Conservation (phyloP, 495 filamentous ascomycete genomes). For the Darksidea phi region DNA sequence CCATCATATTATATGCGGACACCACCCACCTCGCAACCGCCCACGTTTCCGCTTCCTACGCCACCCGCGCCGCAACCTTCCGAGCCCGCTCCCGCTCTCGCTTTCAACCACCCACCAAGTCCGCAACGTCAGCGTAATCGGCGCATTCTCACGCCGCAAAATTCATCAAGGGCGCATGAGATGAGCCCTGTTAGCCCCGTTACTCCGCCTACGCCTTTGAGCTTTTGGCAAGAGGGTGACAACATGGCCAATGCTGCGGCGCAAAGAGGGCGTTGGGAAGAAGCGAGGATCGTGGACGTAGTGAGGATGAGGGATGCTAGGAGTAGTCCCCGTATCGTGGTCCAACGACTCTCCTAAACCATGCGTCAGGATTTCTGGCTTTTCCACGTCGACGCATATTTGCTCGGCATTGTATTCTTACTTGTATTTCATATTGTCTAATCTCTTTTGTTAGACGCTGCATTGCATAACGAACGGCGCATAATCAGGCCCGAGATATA, state of each 20-base stretch:
- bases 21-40: background rate
- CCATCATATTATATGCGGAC: conserved; percentile 3
- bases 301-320: conserved; percentile 17
- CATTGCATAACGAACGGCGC: background rate
- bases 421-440: background rate
- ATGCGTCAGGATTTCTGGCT: background rate
- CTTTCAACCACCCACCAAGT: conserved; percentile 10
- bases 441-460: background rate
- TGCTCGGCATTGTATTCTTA: background rate
- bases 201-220: conserved; percentile 8
- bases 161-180: conserved; percentile 21
- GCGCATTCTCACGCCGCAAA: conserved; percentile 18
- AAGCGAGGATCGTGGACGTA: conserved; percentile 1
- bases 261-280: background rate
- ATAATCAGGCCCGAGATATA: background rate
- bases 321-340: conserved; percentile 25
- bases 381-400: background rate
- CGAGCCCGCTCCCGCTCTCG: conserved; percentile 10
- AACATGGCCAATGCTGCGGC: background rate
- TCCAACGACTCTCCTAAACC: conserved; percentile 8
- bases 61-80: background rate
- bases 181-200: conserved; percentile 9
- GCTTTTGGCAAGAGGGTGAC: conserved; percentile 18
- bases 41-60: background rate
- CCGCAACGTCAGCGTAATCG: conserved; percentile 16